A percentile compares a stretch with the other conserved stretches of the same genome.
phyloP scores from a whole-genome alignment of 2,329 filamentous ascomycete genomes.

The Talaromyces piceae region DNA sequence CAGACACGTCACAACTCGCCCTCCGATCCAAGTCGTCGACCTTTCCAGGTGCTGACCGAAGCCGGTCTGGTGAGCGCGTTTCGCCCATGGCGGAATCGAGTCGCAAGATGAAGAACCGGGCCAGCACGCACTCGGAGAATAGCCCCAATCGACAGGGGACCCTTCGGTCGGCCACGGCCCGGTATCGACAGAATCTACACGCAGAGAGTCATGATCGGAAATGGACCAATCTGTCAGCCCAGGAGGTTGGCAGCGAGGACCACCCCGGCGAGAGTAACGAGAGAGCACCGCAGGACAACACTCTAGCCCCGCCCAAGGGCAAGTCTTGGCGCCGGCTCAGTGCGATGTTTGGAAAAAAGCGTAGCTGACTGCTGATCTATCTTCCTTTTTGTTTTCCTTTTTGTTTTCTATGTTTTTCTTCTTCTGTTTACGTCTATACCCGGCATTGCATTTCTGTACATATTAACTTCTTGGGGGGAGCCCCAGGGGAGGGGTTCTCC shows the following conservation, averaged over 20 bases:
- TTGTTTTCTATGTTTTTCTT: background rate
- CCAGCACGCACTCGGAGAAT: constrained; percentile 8
- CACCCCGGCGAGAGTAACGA: too few relatives aligned
- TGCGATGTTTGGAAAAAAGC: constrained; percentile 18
- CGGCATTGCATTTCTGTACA: background rate
- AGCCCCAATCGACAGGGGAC: constrained; percentile 1
- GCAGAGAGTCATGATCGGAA: constrained; percentile 1
- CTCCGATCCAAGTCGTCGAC: constrained; percentile 5
- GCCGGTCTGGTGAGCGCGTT: background rate
- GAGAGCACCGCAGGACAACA: constrained; percentile 4
- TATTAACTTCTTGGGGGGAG: too few relatives aligned
- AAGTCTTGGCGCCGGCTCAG: constrained; percentile 28
- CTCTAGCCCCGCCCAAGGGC: constrained; percentile 16
- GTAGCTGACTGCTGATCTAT: background rate
- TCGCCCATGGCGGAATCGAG: constrained; percentile 1
- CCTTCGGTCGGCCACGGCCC: constrained; percentile 1
- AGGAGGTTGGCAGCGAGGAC: constrained; percentile 3
- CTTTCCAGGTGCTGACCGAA: constrained; percentile 4
- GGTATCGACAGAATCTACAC: constrained; percentile 4
- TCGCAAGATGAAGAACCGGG: constrained; percentile 5
- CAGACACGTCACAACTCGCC: constrained; percentile 3
- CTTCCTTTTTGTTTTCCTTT: background rate
- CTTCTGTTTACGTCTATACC: background rate
- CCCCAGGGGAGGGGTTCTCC: too few relatives aligned
- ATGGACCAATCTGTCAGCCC: constrained; percentile 2